Base-by-base conservation (phyloP, 345 rosid genomes). In the Geranium brycei region DNA sequence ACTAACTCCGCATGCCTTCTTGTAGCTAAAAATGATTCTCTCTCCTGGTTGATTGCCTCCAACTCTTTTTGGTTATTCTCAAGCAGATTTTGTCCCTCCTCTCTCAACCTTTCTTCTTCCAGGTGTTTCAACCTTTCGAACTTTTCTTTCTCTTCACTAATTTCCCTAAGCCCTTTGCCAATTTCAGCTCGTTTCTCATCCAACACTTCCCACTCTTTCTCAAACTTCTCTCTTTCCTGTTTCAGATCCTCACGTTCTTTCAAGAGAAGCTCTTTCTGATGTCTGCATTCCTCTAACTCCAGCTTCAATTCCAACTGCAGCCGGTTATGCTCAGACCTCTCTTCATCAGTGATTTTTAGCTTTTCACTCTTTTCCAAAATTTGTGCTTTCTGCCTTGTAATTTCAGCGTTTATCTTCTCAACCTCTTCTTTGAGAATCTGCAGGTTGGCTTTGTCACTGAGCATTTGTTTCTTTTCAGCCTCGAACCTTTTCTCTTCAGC, bases 191-290 rank as follows among this genome's bases (percentile, higher is more conserved):
- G 86, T 75, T 83, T 89, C 69, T 80, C 86, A 80, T 88, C 92
- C 77, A 91, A 73, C 56, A 70, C 79, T 66, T 80, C 87, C 87
- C 90, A 85, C 59, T 89, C 95, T 74, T 81, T 85, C 85, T 87
- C 88, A 77, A 89, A 89, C 55, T 71, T 89, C 68, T 79, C 82
- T 71, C 76, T 84, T 18, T 89, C 92, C 73, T 70, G 78, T 66
- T 81, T 83, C 78, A 91, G 77, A 66, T 85, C 95, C 56, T 85
- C 82, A 38, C 61, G 73, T 71, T 85, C 87, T 75, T 78, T 87
- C 68, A 78, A 64, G 73, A 89, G 86, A 64, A 75, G 73, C 73
- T 85, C 87, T 72, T 79, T 78, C 70, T 78, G 82, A 69, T 19
- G 60, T 72, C 80, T 72, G 77, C 76, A 83, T 59, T 61, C 84